These are phyloP conservation scores for Gnetum montanum DNA, from an alignment of 75 land plant genomes.

Conservation along the genomic window DNA sequence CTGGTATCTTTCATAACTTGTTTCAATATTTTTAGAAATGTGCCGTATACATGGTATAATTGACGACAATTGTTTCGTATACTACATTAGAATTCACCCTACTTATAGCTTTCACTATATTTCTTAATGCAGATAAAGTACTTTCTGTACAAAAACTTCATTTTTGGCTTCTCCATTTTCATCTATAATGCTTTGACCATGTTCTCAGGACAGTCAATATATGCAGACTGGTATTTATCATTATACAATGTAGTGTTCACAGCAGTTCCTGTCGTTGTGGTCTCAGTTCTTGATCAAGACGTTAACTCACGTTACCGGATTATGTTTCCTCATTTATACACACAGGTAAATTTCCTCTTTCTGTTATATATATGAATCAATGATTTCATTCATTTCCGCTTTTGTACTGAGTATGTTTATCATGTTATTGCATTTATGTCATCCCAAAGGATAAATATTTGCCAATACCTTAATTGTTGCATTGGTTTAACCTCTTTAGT, in stretches of 20 bases:
- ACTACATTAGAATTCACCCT: neutral
- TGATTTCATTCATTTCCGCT: too few relatives aligned
- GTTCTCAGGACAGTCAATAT: conserved; percentile 38
- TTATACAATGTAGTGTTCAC: conserved; percentile 43
- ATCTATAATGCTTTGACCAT: conserved; percentile 24
- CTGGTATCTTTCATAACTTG: neutral
- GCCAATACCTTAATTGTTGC: too few relatives aligned
- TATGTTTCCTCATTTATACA: conserved; percentile 25
- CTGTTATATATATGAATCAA: too few relatives aligned
- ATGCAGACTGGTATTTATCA: conserved; percentile 45
- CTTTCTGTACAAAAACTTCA: conserved; percentile 36
- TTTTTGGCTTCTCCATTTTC: conserved; percentile 36
- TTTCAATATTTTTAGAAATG: neutral
- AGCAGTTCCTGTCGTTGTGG: conserved; percentile 27
- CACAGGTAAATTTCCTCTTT: conserved; percentile 2
- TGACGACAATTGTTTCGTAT: neutral
- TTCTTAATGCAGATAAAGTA: conserved; percentile 42
- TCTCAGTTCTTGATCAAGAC: conserved; percentile 34
- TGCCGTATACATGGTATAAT: neutral
- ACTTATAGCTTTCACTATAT: neutral
- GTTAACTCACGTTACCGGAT: conserved; percentile 16
- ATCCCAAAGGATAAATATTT: too few relatives aligned
- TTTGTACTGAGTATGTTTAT: too few relatives aligned
- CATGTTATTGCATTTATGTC: too few relatives aligned
- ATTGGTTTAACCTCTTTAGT: too few relatives aligned